Evolutionary conservation across 345 rosid species (phyloP), one percentile per base, ranked within the genome.

Genomic region (Gynandropsis gynandra): DNA sequence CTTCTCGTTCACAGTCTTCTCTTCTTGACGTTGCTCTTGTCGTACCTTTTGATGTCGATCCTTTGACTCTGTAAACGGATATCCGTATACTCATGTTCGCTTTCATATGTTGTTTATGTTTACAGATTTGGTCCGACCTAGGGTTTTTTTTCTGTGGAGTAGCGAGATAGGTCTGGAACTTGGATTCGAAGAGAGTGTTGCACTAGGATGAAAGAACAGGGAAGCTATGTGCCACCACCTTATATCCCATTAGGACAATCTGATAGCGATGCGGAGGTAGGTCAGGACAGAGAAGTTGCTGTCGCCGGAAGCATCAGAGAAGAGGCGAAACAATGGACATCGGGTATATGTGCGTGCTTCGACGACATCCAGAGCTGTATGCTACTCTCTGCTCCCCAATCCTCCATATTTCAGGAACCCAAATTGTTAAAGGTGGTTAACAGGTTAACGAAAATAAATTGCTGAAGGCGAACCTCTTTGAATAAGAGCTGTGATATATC

Each of bases 291-390:
- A 24, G 72, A 53, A 16, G 40, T 27, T 10, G 19, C 43, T 33
- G 70, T 37, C 52, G 48, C 61, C 50, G 50, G 19, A 50, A 39
- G 14, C 24, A 27, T 31, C 4, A 42, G 35, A 7, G 68, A 66
- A 15, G 71, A 42, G 37, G 73, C 64, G 12, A 67, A 32, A 9
- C 85, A 64, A 21, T 90, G 96, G 98, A 80, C 96, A 16, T 90
- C 96, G 61, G 98, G 98, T 72, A 87, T 90, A 52, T 90, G 98
- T 62, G 98, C 96, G 36, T 90, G 98, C 54, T 84, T 77, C 66
- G 98, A 90, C 80, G 98, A 90, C 75, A 72, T 77, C 73, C 95
- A 72, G 78, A 90, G 95, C 92, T 90, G 96, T 87, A 90, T 69
- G 92, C 82, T 79, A 78, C 86, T 83, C 75, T 80, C 62, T 85